Conservation (phyloP, 1,284 basidiomycete genomes). For the Gomphus bonarii region DNA sequence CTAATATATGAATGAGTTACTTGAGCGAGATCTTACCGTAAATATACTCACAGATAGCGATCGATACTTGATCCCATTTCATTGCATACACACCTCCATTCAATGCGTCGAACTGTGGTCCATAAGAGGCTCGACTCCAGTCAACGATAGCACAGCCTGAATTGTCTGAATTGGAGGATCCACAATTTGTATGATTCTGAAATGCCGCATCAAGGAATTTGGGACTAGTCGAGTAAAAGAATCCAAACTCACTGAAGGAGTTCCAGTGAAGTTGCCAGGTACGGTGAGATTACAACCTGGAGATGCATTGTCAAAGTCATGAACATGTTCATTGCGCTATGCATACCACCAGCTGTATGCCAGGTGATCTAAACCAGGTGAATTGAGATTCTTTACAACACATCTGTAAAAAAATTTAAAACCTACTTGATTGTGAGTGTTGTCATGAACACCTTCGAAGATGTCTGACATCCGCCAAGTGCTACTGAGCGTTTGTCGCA, state of each 20-base stretch:
- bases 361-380: slow-evolving; percentile 30
- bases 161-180: slow-evolving; percentile 25
- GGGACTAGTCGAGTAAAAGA: not conserved
- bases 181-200: not conserved
- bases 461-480: slow-evolving; percentile 38
- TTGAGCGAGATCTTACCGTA: not conserved
- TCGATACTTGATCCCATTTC: slow-evolving; percentile 67
- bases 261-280: slow-evolving; percentile 45
- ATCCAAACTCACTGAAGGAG: slow-evolving; percentile 31
- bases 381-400: not conserved
- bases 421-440: slow-evolving; percentile 59
- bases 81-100: slow-evolving; percentile 73
- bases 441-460: slow-evolving; percentile 69
- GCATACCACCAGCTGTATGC: slow-evolving; percentile 47
- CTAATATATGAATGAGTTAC: slow-evolving; percentile 23
- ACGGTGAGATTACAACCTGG: slow-evolving; percentile 35
- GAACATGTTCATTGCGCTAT: not conserved
- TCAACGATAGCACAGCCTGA: slow-evolving; percentile 64
- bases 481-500: not conserved
- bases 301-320: not conserved
- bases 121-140: slow-evolving; percentile 62
- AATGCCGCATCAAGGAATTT: not conserved
- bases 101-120: slow-evolving; percentile 55
- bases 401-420: too few relatives aligned
- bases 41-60: slow-evolving; percentile 50